Conservation (phyloP, 176 grass and related monocot species). For the Lolium rigidum region DNA sequence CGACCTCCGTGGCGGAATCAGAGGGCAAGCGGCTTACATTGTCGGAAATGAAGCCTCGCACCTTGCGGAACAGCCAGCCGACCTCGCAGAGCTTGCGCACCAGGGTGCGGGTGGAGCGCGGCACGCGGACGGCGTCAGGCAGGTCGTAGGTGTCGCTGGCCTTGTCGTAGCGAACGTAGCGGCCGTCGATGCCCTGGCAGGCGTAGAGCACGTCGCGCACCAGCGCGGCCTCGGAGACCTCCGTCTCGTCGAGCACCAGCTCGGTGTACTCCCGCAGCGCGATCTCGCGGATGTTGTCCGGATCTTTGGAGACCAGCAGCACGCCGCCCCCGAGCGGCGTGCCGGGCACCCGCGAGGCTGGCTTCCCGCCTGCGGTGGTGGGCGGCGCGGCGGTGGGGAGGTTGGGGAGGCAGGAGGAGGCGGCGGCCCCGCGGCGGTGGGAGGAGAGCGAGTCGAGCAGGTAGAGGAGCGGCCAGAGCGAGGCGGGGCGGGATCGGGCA, state of each 20-base stretch:
- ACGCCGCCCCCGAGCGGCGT: conserved; percentile 65
- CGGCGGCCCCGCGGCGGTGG: conserved; percentile 46
- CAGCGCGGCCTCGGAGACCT: conserved; percentile 81
- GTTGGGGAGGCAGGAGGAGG: conserved; percentile 40
- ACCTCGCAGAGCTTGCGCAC: conserved; percentile 89
- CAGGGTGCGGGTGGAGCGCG: conserved; percentile 82
- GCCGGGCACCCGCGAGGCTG: conserved; percentile 40
- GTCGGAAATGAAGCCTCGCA: conserved; percentile 75
- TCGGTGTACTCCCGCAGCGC: conserved; percentile 88
- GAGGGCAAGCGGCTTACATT: conserved; percentile 59
- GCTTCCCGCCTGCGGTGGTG: not conserved
- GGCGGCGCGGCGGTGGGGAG: conserved; percentile 40
- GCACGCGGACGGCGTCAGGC: conserved; percentile 74
- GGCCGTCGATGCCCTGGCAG: conserved; percentile 95
- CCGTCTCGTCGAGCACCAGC: conserved; percentile 88
- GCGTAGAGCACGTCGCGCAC: conserved; percentile 92
- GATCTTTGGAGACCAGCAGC: conserved; percentile 81
- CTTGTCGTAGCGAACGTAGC: conserved; percentile 75
- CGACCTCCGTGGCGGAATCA: conserved; percentile 58
- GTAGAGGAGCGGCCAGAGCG: conserved; percentile 89
- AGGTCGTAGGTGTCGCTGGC: conserved; percentile 70
- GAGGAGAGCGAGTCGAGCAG: conserved; percentile 90
- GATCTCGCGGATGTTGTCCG: conserved; percentile 87
- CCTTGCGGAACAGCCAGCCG: conserved; percentile 87
- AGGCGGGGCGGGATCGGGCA: conserved; percentile 62